Evolutionary conservation across 768 basidiomycete genomes (phyloP), one percentile per base, ranked within the genome.

Genomic region (Coprinopsis strossmayeri): DNA sequence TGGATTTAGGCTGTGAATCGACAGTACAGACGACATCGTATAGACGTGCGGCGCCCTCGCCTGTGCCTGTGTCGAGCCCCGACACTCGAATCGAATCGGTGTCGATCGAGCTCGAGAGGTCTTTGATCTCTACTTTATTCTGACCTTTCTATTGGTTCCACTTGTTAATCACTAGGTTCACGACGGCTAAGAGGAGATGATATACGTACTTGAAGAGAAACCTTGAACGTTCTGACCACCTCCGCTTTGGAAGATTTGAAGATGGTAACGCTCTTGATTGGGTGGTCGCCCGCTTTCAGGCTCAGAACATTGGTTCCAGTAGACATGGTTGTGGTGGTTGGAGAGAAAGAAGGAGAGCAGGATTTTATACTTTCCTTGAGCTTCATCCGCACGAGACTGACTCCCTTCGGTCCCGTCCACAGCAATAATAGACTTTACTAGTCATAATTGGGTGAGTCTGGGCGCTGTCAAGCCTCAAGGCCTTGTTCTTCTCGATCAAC

Each of bases 161-260:
- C n/a, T n/a, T n/a, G n/a, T 2, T 38, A 40, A 24, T 27, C 43
- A 26, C 2, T 34, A 50, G 27, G 7, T 32, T 18, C 7, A 40
- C 20, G 15, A 5, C 9, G 34, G 5, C 7, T 34, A 18, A 38
- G 13, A 20, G 12, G 35, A 3, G 17, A 28, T 10, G 20, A 18
- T 26, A 15, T 38, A 54, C 63, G n/a, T 61, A 80, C 80, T 68
- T 76, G 60, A 10, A 83, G 69, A 9, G 69, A 60, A 3, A 80
- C 45, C 0, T 65, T 52, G 60, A 82, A 79, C 0, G 64, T 64
- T 7, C 81, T 72, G 34, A 76, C 74, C 17, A 84, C 62, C 55
- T 84, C 78, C 1, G 80, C 81, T 49, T 71, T 76, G 46, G 64
- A 64, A 5, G 76, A 76, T 59, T 76, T 78, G 64, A 78, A 79